Conservation (phyloP, 345 rosid species). For the Atalantia buxifolia region DNA sequence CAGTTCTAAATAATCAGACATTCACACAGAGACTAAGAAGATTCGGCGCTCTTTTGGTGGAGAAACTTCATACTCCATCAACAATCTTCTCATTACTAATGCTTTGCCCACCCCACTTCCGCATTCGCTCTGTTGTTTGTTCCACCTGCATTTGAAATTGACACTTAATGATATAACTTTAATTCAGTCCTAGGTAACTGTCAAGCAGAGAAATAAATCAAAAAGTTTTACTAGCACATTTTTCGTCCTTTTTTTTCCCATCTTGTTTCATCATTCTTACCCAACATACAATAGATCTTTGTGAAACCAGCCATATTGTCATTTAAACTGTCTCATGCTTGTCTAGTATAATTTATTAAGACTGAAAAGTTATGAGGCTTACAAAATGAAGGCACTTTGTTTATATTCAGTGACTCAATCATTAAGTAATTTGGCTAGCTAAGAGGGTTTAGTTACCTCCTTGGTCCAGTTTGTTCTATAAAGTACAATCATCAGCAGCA, state of each 20-base stretch:
- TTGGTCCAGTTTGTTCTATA: conserved; percentile 75
- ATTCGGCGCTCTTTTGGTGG: background rate
- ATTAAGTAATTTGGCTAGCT: background rate
- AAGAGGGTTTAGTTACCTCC: conserved; percentile 43
- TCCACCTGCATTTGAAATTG: conserved; percentile 46
- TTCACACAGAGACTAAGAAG: no score
- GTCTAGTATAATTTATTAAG: no score
- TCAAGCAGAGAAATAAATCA: no score
- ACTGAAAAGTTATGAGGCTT: background rate
- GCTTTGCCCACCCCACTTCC: conserved; percentile 64
- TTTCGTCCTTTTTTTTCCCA: no score
- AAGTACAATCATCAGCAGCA: conserved; percentile 47
- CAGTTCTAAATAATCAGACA: no score
- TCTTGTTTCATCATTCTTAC: background rate
- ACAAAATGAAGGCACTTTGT: background rate
- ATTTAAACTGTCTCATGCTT: no score
- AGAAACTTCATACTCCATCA: background rate
- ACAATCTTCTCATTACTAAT: background rate
- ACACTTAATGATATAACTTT: background rate
- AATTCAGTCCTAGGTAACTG: background rate
- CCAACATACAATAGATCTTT: background rate
- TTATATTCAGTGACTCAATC: no score
- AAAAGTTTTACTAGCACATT: background rate
- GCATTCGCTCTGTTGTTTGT: conserved; percentile 59
- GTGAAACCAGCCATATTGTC: background rate